Evolutionary conservation across 805 yeast species (phyloP).

Genomic region (Saccharomycopsis sp.): DNA sequence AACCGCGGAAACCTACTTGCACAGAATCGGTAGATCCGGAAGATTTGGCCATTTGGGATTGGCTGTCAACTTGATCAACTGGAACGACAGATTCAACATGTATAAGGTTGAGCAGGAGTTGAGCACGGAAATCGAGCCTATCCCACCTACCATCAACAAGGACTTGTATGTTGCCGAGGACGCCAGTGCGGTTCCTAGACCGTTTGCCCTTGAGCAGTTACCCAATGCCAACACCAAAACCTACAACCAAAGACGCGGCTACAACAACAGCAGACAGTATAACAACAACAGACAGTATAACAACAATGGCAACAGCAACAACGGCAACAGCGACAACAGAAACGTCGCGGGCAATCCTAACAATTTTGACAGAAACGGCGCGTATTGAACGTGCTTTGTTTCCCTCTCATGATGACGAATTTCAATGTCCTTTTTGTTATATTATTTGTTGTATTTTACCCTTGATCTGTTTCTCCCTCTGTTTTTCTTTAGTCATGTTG

Average conservation of each 20-base stretch:
- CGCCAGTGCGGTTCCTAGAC: slow-evolving; percentile 69
- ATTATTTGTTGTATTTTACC: not conserved
- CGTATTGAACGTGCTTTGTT: not conserved
- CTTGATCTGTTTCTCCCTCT: not conserved
- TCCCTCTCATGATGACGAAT: slow-evolving; percentile 3
- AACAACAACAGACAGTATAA: slow-evolving; percentile 23
- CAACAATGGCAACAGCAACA: slow-evolving; percentile 15
- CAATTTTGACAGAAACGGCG: slow-evolving; percentile 24
- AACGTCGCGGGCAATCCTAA: slow-evolving; percentile 21
- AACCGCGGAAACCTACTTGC: slow-evolving; percentile 94
- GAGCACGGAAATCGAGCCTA: slow-evolving; percentile 95
- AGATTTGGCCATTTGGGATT: slow-evolving; percentile 98
- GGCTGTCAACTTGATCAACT: slow-evolving; percentile 92
- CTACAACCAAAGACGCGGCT: slow-evolving; percentile 28
- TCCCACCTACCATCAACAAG: slow-evolving; percentile 89
- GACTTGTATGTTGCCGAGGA: slow-evolving; percentile 82
- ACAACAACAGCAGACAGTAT: slow-evolving; percentile 19
- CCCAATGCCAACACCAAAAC: slow-evolving; percentile 36
- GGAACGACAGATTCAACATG: slow-evolving; percentile 92
- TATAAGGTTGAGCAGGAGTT: slow-evolving; percentile 95
- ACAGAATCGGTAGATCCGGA: slow-evolving; percentile 98
- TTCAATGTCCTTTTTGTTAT: slow-evolving; percentile 3
- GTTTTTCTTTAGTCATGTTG: too few relatives aligned
- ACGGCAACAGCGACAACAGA: too few relatives aligned
- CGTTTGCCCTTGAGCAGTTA: slow-evolving; percentile 68